Evolutionary conservation across 2,329 filamentous ascomycete genomes (phyloP), one percentile per base, ranked within the genome.

Genomic region (Trematosphaeria pertusa): DNA sequence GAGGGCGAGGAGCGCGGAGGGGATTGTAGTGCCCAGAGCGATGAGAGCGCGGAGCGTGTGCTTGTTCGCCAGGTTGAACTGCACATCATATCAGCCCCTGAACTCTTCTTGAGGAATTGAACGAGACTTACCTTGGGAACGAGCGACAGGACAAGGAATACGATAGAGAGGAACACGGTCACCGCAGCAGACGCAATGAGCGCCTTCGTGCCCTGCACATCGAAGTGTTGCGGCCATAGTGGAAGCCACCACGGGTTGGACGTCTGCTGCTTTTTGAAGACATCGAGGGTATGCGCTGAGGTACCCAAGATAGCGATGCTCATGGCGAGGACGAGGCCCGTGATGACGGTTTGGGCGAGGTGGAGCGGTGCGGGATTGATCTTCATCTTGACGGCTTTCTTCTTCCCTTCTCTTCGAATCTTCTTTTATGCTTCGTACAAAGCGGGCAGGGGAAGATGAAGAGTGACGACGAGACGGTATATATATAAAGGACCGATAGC

Each of bases 181-280:
- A 70, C 64, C 0, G 65, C 64, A 1, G 66, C 62, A 2, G 73
- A 71, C 1, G 71, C 76, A 24, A 78, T 64, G 11, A 77, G 49
- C 0, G 66, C 67, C 24, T 73, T 71, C 3, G 77, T 73, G 12
- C 76, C 75, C 14, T 70, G 62, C 1, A 69, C 69, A 32, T 78
- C 70, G 53, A 79, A 79, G 57, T 79, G 77, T 8, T 72, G 67
- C 1, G 71, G 72, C 77, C 77, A 79, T 32, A 79, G 54, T 1
- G 75, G 75, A 3, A 78, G 62, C 69, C 76, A 78, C 75, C 76
- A 79, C 18, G 72, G 71, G 52, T 78, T 78, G 19, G 67, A 67
- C 6, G 59, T 56, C 31, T 72, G 71, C 52, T 78, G 66, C 22
- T 64, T 64, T 51, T 73, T 72, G 69, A 73, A 79, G 52, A 74